These are phyloP conservation scores for Lentinus brumalis DNA, from an alignment of 768 basidiomycete genomes.

Conservation along the genomic window DNA sequence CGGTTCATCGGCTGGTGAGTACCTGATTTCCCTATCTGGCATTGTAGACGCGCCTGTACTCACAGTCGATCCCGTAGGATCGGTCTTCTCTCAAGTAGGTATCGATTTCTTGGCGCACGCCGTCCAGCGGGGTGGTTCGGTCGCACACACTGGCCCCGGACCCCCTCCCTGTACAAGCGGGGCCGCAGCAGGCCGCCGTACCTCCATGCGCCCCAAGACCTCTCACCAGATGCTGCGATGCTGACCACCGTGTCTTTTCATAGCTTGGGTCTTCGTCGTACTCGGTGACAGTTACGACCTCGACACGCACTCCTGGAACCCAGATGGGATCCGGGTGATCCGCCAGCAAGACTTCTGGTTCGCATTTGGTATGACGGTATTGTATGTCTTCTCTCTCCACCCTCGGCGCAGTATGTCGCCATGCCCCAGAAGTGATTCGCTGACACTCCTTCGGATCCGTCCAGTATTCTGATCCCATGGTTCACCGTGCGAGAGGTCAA, in stretches of 20 bases:
- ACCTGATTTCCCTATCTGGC: conserved; percentile 13
- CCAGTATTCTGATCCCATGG: conserved; percentile 43
- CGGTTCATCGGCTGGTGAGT: conserved; percentile 46
- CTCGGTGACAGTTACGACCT: conserved; percentile 42
- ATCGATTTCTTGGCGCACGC: conserved; percentile 10
- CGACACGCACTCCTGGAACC: conserved; percentile 37
- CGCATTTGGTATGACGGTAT: conserved; percentile 41
- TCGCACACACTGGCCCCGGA: conserved; percentile 13
- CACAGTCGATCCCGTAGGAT: conserved; percentile 28
- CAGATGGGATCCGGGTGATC: conserved; percentile 34
- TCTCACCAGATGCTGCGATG: background rate
- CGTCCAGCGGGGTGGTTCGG: background rate
- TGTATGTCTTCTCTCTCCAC: conserved; percentile 29
- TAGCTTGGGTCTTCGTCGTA: conserved; percentile 45
- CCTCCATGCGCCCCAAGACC: background rate
- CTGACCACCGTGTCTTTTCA: conserved; percentile 2
- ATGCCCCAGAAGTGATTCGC: background rate
- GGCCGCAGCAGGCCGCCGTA: conserved; percentile 1
- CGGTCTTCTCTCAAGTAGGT: conserved; percentile 34
- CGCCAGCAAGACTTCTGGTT: conserved; percentile 47
- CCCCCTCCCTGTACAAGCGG: background rate
- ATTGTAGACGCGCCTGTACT: conserved; percentile 20
- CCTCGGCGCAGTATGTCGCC: background rate
- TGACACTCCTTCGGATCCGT: background rate
- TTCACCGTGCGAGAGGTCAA: conserved; percentile 40